phyloP scores from a whole-genome alignment of 2,329 filamentous ascomycete species.

The Thielaviopsis musarum region DNA sequence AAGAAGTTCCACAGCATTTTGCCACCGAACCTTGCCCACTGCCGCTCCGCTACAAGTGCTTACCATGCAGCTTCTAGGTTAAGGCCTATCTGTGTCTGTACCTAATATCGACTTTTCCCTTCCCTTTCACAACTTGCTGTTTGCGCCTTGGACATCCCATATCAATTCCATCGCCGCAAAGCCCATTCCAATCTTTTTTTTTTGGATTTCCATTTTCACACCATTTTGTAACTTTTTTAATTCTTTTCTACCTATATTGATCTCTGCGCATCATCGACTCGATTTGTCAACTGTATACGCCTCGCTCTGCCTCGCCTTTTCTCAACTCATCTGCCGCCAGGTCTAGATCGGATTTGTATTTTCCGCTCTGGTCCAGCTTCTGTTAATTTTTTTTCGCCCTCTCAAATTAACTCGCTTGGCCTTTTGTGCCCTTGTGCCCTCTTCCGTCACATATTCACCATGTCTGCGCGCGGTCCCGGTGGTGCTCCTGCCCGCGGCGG shows the following conservation, averaged over 20 bases:
- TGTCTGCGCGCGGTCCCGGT: slow-evolving; percentile 58
- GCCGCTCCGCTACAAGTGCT: not conserved
- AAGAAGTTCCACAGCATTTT: not conserved
- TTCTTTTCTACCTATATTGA: not conserved
- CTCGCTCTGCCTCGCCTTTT: not conserved
- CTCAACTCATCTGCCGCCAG: not conserved
- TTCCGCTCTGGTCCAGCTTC: not conserved
- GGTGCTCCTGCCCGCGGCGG: slow-evolving; percentile 37
- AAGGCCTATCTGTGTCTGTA: not conserved
- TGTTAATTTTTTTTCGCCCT: not conserved
- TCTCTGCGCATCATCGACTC: not conserved
- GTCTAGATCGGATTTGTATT: not conserved
- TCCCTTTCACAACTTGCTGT: not conserved
- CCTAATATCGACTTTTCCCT: not conserved
- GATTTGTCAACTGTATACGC: not conserved
- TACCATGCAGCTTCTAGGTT: not conserved
- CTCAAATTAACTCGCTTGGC: slow-evolving; percentile 13
- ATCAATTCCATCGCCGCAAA: not conserved
- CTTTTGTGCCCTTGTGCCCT: not conserved
- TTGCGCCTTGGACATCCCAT: not conserved
- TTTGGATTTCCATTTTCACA: not conserved
- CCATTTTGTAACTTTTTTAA: not conserved
- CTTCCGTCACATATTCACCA: slow-evolving; percentile 27
- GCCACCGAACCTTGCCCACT: not conserved
- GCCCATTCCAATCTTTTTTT: not conserved